phyloP scores from a whole-genome alignment of 345 rosid species.

The Hevea brasiliensis region DNA sequence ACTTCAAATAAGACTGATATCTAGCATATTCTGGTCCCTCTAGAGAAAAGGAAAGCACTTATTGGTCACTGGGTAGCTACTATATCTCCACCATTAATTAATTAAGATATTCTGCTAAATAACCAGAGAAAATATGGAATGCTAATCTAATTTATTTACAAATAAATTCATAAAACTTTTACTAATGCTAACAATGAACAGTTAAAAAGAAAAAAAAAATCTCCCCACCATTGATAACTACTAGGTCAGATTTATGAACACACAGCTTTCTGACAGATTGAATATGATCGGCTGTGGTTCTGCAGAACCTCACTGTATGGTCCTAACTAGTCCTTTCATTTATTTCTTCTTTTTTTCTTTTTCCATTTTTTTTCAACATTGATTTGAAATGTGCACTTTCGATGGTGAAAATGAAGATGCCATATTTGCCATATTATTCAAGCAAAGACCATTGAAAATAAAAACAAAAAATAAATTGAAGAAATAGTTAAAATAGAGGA shows the following conservation, averaged over 20 bases:
- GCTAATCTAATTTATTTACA: too few relatives aligned
- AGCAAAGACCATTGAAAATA: background rate
- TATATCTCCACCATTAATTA: background rate
- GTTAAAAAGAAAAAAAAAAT: too few relatives aligned
- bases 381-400: conserved; percentile 16
- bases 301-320: background rate
- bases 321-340: background rate
- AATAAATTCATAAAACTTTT: too few relatives aligned
- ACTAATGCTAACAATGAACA: too few relatives aligned
- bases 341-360: background rate
- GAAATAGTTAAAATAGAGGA: background rate
- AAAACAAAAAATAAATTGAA: background rate
- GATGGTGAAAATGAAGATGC: conserved; percentile 11
- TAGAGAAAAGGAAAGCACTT: background rate
- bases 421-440: background rate
- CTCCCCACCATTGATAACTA: too few relatives aligned
- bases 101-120: too few relatives aligned
- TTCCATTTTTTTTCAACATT: background rate
- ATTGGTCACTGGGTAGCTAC: too few relatives aligned
- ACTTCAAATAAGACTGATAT: background rate
- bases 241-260: too few relatives aligned
- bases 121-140: too few relatives aligned
- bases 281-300: conserved; percentile 1
- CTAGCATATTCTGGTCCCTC: background rate
- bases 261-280: background rate